Percentiles rank a stretch among this genome's conserved stretches.
These are phyloP conservation scores for Schizosaccharomyces octosporus DNA, from an alignment of 805 yeast species.

Conservation along the genomic window DNA sequence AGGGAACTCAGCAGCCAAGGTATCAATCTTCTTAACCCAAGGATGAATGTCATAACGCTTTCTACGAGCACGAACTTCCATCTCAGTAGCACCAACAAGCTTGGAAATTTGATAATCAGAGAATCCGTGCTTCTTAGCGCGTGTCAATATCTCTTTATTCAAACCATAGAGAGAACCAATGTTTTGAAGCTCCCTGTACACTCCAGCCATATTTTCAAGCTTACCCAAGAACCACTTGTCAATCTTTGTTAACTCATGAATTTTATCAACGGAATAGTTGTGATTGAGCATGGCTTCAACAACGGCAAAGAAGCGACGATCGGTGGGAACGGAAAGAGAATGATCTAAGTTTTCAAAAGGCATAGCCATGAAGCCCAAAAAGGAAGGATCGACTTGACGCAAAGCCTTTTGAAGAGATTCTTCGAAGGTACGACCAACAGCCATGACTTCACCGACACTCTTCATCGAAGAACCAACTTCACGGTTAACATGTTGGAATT, in stretches of 20 bases:
- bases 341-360: conserved; percentile 52
- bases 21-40: conserved; percentile 87
- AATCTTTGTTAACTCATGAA: conserved; percentile 75
- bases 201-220: conserved; percentile 72
- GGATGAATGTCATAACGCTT: conserved; percentile 58
- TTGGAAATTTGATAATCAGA: conserved; percentile 80
- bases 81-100: conserved; percentile 48
- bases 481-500: conserved; percentile 77
- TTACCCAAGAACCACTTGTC: conserved; percentile 91
- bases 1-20: conserved; percentile 95
- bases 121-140: conserved; percentile 85
- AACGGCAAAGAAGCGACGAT: conserved; percentile 91
- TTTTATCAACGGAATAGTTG: conserved; percentile 70
- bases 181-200: conserved; percentile 57
- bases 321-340: conserved; percentile 65
- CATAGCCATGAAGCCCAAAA: conserved; percentile 71
- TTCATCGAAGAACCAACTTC: conserved; percentile 83
- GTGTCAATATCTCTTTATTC: conserved; percentile 40
- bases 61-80: conserved; percentile 62
- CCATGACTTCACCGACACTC: conserved; percentile 97
- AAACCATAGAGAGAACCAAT: conserved; percentile 28
- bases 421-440: conserved; percentile 89
- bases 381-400: conserved; percentile 82
- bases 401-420: conserved; percentile 70
- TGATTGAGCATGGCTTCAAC: conserved; percentile 90